These are phyloP conservation scores for Nitzschia palea DNA, from an alignment of 108 stramenopile species.

Conservation along the genomic window DNA sequence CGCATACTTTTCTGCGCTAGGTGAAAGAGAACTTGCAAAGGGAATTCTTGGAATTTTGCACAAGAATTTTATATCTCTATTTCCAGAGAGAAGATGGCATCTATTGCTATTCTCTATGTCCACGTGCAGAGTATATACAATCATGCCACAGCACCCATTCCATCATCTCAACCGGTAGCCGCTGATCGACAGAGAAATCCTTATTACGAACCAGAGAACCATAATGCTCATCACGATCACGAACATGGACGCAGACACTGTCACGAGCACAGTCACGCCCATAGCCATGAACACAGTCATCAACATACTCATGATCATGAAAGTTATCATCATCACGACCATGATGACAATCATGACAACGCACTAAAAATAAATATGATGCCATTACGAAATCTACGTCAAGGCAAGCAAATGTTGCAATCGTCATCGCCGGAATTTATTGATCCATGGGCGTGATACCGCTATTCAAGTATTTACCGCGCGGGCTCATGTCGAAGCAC, in stretches of 20 bases:
- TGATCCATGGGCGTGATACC: slow-evolving; percentile 50
- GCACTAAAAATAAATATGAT: slow-evolving; percentile 9
- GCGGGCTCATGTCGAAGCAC: slow-evolving; percentile 85
- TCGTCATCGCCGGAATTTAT: slow-evolving; percentile 53
- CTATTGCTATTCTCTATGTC: slow-evolving; percentile 67
- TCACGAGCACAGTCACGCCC: too few relatives aligned
- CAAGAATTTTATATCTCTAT: slow-evolving; percentile 57
- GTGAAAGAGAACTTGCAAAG: slow-evolving; percentile 43
- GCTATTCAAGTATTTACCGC: slow-evolving; percentile 80
- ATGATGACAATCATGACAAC: background rate
- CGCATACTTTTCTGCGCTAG: slow-evolving; percentile 27
- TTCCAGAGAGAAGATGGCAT: slow-evolving; percentile 55
- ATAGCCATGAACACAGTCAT: slow-evolving; percentile 30
- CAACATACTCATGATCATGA: slow-evolving; percentile 33
- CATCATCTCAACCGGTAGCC: slow-evolving; percentile 34
- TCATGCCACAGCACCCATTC: slow-evolving; percentile 71
- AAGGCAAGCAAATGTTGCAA: slow-evolving; percentile 73
- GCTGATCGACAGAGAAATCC: slow-evolving; percentile 27
- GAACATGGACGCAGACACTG: slow-evolving; percentile 26
- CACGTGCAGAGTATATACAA: slow-evolving; percentile 58
- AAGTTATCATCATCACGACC: slow-evolving; percentile 15
- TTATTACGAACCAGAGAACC: slow-evolving; percentile 21
- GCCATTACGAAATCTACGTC: slow-evolving; percentile 78
- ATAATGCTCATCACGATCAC: slow-evolving; percentile 38
- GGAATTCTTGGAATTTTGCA: slow-evolving; percentile 63